Evolutionary conservation across 2,329 filamentous ascomycete species (phyloP).

Genomic region (Paraphoma chrysanthemicola): DNA sequence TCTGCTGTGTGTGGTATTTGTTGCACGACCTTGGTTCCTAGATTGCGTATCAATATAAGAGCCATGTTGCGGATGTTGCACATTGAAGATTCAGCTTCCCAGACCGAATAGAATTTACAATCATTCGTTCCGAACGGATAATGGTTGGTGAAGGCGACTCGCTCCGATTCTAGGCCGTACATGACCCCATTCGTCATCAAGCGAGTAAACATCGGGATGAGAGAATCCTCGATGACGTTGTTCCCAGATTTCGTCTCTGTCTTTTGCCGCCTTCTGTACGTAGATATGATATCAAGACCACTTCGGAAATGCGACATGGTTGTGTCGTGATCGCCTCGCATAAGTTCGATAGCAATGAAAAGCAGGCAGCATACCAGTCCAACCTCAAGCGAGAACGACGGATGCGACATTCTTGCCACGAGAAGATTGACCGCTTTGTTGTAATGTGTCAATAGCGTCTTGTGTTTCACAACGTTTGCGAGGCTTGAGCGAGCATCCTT

Average conservation of each 20-base stretch:
- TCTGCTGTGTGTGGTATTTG: neutral
- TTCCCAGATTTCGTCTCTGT: neutral
- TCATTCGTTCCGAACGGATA: slow-evolving; percentile 11
- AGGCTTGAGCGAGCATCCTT: slow-evolving; percentile 7
- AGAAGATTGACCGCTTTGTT: slow-evolving; percentile 41
- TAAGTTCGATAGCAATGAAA: slow-evolving; percentile 52
- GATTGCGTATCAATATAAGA: slow-evolving; percentile 3
- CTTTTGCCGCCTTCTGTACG: neutral
- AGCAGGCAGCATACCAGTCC: slow-evolving; percentile 52
- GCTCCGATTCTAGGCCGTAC: slow-evolving; percentile 9
- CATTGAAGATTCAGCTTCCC: slow-evolving; percentile 7
- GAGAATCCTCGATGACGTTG: slow-evolving; percentile 13
- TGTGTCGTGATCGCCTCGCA: slow-evolving; percentile 49
- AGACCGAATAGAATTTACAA: slow-evolving; percentile 8
- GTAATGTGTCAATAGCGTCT: slow-evolving; percentile 47
- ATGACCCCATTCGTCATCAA: slow-evolving; percentile 17
- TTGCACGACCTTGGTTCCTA: slow-evolving; percentile 4
- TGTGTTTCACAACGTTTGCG: neutral
- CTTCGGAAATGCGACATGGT: slow-evolving; percentile 47
- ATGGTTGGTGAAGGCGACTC: slow-evolving; percentile 4
- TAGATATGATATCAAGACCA: neutral
- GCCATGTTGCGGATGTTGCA: slow-evolving; percentile 9
- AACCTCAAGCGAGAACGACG: slow-evolving; percentile 38
- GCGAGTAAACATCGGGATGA: slow-evolving; percentile 23
- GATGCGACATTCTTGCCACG: slow-evolving; percentile 35